These are phyloP conservation scores for Paraphoma sp. DNA, from an alignment of 2,329 filamentous ascomycete species.

Conservation along the genomic window DNA sequence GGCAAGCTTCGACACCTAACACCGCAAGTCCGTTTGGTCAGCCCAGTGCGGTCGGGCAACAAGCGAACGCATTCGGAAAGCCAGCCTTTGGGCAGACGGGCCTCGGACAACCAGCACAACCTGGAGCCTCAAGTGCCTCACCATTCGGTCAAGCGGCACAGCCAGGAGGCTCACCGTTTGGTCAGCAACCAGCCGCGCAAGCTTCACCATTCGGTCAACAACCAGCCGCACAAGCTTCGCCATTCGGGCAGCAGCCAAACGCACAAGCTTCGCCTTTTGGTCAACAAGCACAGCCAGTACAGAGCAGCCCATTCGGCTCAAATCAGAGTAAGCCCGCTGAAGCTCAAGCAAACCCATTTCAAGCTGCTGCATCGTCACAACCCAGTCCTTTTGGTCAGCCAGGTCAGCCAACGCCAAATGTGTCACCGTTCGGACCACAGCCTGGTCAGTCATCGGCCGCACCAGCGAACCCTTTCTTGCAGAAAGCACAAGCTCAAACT, in stretches of 20 bases:
- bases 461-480: conserved; percentile 30
- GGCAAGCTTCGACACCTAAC: conserved; percentile 38
- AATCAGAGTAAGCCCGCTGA: conserved; percentile 20
- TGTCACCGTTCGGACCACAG: conserved; percentile 27
- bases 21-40: conserved; percentile 43
- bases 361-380: conserved; percentile 16
- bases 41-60: conserved; percentile 30
- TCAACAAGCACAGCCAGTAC: conserved; percentile 1
- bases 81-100: conserved; percentile 45
- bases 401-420: conserved; percentile 47
- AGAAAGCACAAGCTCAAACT: conserved; percentile 17
- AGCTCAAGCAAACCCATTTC: conserved; percentile 26
- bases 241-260: conserved; percentile 40
- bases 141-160: conserved; percentile 12
- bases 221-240: not conserved
- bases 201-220: conserved; percentile 25
- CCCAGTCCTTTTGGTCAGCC: conserved; percentile 41
- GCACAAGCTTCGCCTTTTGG: conserved; percentile 33
- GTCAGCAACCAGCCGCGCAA: conserved; percentile 38
- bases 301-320: conserved; percentile 1
- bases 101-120: conserved; percentile 55
- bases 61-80: conserved; percentile 50
- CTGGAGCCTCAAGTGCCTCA: conserved; percentile 34
- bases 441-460: conserved; percentile 12
- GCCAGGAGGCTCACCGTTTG: conserved; percentile 22